Evolutionary conservation across 768 basidiomycete species (phyloP).

Genomic region (Porpolomopsis calyptriformis): DNA sequence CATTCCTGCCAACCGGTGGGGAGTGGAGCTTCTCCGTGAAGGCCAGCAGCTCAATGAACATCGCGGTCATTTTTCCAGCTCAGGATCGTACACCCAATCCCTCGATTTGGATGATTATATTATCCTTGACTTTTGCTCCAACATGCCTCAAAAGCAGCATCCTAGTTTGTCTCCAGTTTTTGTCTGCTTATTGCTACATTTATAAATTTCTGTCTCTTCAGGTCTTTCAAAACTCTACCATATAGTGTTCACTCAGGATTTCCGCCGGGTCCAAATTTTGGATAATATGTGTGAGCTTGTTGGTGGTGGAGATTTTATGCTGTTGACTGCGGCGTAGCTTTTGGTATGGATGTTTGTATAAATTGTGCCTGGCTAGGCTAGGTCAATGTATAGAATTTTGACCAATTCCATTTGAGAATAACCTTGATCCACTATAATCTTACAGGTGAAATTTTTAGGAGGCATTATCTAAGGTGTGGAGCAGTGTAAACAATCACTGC

Average conservation of each 20-base stretch:
- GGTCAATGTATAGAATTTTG: too few relatives aligned
- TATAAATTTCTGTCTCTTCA: not conserved
- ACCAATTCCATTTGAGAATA: too few relatives aligned
- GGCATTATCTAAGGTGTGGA: too few relatives aligned
- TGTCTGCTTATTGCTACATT: not conserved
- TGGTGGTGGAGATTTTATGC: not conserved
- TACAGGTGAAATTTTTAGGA: too few relatives aligned
- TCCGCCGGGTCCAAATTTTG: not conserved
- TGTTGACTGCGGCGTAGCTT: too few relatives aligned
- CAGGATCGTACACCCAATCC: not conserved
- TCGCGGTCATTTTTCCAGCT: conserved; percentile 4
- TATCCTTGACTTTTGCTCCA: conserved; percentile 11
- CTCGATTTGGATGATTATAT: conserved; percentile 9
- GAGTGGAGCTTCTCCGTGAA: conserved; percentile 12
- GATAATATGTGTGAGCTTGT: conserved; percentile 1
- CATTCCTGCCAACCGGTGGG: conserved; percentile 13
- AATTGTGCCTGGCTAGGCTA: too few relatives aligned
- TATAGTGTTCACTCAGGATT: conserved; percentile 2
- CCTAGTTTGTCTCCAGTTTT: not conserved
- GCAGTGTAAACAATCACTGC: too few relatives aligned
- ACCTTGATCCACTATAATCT: too few relatives aligned
- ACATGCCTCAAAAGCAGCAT: not conserved
- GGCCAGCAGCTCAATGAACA: conserved; percentile 9
- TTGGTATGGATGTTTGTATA: too few relatives aligned
- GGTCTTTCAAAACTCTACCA: conserved; percentile 5